A percentile compares a stretch with the other conserved stretches of the same genome.
phyloP scores from a whole-genome alignment of 2,329 filamentous ascomycete species.

The Trichoderma sp. region DNA sequence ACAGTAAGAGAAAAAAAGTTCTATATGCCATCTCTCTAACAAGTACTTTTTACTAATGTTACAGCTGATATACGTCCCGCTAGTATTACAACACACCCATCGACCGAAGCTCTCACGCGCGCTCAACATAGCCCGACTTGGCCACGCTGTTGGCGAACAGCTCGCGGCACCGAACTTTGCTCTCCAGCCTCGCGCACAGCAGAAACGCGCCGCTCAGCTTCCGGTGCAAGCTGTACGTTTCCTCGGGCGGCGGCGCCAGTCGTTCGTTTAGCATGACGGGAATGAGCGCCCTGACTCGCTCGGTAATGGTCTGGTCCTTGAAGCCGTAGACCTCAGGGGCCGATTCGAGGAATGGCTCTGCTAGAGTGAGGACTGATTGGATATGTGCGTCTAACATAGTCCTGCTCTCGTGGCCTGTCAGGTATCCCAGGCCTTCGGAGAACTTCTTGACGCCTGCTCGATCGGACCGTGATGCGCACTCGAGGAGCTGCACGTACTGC shows the following conservation, averaged over 20 bases:
- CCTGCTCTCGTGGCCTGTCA: constrained; percentile 84
- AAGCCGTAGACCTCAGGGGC: constrained; percentile 91
- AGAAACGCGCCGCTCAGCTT: constrained; percentile 95
- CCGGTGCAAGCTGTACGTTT: constrained; percentile 93
- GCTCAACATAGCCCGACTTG: constrained; percentile 34
- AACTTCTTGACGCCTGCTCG: constrained; percentile 60
- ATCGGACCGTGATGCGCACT: constrained; percentile 74
- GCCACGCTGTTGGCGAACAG: constrained; percentile 65
- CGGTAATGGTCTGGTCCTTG: constrained; percentile 90
- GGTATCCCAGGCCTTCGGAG: constrained; percentile 78
- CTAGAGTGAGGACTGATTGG: constrained; percentile 82
- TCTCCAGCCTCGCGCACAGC: constrained; percentile 82
- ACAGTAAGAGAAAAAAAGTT: not conserved
- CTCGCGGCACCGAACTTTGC: constrained; percentile 74
- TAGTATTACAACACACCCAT: not conserved
- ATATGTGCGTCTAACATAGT: constrained; percentile 89
- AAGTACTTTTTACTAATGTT: not conserved
- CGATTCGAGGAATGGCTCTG: constrained; percentile 78
- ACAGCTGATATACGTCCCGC: not conserved
- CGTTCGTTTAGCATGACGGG: constrained; percentile 91
- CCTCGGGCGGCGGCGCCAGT: constrained; percentile 87
- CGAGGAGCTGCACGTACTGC: constrained; percentile 76
- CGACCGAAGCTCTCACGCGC: not conserved
- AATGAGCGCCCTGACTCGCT: constrained; percentile 82
- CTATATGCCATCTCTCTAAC: not conserved